Evolutionary conservation across 345 rosid genomes (phyloP), one percentile per base, ranked within the genome.

Genomic region (Citrus inodora): DNA sequence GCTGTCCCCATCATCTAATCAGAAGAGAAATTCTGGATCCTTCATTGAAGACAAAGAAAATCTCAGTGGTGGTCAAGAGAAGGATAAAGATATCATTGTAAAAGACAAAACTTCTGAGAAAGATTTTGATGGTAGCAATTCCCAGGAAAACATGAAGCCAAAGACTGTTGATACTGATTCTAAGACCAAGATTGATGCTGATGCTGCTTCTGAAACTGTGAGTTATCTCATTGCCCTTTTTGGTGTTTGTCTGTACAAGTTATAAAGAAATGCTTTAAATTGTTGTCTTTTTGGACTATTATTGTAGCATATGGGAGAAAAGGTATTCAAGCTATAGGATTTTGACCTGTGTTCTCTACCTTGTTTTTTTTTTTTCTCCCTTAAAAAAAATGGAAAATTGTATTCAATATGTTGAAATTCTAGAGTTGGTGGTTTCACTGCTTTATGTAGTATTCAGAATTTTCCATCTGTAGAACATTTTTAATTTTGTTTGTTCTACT

Each of bases 31-130:
- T 72, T 71, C 65, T 70, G 82, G 74, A 68, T 73, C 79, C 58
- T 71, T 56, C 24, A 35, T 73, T 73, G 93, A 87, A 73, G 92
- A 87, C 66, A 92, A 87, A 67, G 93, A 91, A 87, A 93, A 87
- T 79, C 35, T 68, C 70, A 76, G 67, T 77, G 83, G 78, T 21
- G 84, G 83, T 33, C 76, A 75, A 56, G 86, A 81, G 59, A 84
- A 58, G 59, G 76, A 35, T 35, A 80, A 67, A 81, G 78, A 78
- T 72, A 76, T 78, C 69, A 61, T 81, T 40, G 53, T 67, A 51
- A 75, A 79, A 48, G 81, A 72, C 66, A 82, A 63, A 78, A 64
- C 64, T 67, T 72, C 63, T 28, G 86, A 81, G 70, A 83, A 76
- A 74, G 86, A 70, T 67, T 59, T 59, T 56, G 79, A 37, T 78